Evolutionary conservation across 1,284 basidiomycete genomes (phyloP), one percentile per base, ranked within the genome.

Genomic region (Trametes versicolor): DNA sequence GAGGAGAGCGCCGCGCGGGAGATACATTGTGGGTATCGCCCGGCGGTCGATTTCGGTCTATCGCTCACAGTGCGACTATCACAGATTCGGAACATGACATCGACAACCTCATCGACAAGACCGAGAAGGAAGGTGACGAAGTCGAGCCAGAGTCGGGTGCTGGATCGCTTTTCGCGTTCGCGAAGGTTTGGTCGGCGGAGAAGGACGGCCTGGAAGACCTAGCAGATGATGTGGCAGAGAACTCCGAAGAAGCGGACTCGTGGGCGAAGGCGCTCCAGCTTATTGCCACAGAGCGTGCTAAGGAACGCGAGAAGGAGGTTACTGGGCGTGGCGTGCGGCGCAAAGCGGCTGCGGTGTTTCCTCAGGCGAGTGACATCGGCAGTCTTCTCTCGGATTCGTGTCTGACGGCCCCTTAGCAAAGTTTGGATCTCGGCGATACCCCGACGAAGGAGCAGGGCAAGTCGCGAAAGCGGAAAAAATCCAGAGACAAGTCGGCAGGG

Each of bases 161-260:
- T 79, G 80, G 77, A 58, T 78, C 87, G 51, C 81, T 87, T 5
- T 96, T 97, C 75, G 86, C 85, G 6, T 96, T 96, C 74, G 94
- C 95, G 4, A 95, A 95, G 74, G 85, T 97, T 50, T 96, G 95
- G 95, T 87, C 93, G 13, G 88, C 92, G 27, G 87, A 91, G 61
- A 90, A 90, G 73, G 89, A 91, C 58, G 73, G 79, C 4, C 74
- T 94, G 39, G 87, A 89, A 72, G 92, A 95, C 19, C 77, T 93
- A 36, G 81, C 79, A 23, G 89, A 90, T 39, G 81, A 83, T 4
- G 66, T 73, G 0, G 73, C 74, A 7, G 81, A 80, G 15, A 72
- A 75, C 12, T 63, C 74, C 12, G 87, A 87, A 55, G 84, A 87
- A 62, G 83, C 79, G 25, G 91, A 93, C 75, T 92, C 92, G 32